phyloP scores from a whole-genome alignment of 345 rosid species.

The Aquilaria yunnanensis region DNA sequence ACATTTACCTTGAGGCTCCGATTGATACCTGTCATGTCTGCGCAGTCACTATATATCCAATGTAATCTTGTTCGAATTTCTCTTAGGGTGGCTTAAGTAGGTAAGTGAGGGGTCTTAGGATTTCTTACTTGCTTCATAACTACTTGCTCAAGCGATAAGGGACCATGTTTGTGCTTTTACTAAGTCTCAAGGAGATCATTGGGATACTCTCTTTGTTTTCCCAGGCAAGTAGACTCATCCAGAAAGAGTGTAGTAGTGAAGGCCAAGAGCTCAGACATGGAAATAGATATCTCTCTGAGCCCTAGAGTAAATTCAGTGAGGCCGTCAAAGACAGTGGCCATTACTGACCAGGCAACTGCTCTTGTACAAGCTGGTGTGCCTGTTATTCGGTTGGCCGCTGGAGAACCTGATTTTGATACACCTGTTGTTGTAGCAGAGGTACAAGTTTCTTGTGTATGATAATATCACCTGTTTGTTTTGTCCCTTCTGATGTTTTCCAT shows the following conservation, averaged over 20 bases:
- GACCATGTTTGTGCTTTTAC: too few relatives aligned
- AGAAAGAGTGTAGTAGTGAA: constrained; percentile 36
- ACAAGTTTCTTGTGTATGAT: not conserved
- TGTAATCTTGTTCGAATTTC: too few relatives aligned
- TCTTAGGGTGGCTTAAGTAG: too few relatives aligned
- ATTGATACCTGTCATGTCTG: too few relatives aligned
- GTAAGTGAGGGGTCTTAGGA: too few relatives aligned
- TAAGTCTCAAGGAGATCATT: too few relatives aligned
- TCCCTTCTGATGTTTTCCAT: not conserved
- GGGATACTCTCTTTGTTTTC: not conserved
- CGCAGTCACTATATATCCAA: too few relatives aligned
- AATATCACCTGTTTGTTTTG: not conserved
- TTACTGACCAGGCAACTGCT: constrained; percentile 89
- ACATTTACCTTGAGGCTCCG: too few relatives aligned
- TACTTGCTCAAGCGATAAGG: too few relatives aligned
- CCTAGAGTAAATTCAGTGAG: constrained; percentile 79
- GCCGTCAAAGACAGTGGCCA: constrained; percentile 92
- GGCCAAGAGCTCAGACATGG: constrained; percentile 34
- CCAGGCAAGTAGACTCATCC: constrained; percentile 20
- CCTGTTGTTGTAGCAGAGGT: constrained; percentile 78
- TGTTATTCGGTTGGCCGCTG: constrained; percentile 88
- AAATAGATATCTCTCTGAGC: constrained; percentile 67
- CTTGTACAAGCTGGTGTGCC: constrained; percentile 88
- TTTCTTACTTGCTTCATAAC: too few relatives aligned
- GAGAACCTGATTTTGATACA: constrained; percentile 97